phyloP scores from a whole-genome alignment of 441 rosid genomes.

The Gossypium davidsonii region DNA sequence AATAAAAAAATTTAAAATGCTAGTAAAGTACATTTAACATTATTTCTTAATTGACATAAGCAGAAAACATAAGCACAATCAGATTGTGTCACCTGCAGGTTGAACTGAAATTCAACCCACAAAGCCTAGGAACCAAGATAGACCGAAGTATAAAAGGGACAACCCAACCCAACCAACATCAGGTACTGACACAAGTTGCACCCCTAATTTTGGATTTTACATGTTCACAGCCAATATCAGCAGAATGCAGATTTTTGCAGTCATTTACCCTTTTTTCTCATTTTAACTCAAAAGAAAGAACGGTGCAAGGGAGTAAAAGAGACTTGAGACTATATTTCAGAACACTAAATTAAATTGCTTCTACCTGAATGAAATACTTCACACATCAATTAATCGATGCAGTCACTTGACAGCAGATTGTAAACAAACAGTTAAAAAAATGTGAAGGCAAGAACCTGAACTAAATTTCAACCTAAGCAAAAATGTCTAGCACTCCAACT shows the following conservation, averaged over 20 bases:
- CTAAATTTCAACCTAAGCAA: background rate
- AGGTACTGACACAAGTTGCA: background rate
- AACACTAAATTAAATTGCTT: background rate
- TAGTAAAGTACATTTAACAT: background rate
- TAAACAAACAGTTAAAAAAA: background rate
- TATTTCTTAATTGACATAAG: background rate
- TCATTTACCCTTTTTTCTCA: background rate
- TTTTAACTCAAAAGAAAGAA: background rate
- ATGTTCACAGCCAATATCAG: background rate
- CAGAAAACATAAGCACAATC: background rate
- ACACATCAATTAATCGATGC: background rate
- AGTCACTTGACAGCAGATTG: background rate
- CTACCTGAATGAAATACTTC: background rate
- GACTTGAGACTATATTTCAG: background rate
- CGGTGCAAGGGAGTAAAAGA: background rate
- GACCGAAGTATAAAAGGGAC: background rate
- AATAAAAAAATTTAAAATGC: background rate
- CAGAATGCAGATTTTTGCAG: background rate
- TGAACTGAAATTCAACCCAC: background rate
- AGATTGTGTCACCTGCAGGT: background rate
- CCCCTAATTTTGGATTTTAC: background rate
- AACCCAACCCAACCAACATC: background rate
- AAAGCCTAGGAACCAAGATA: background rate
- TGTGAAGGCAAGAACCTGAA: background rate
- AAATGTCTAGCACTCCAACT: background rate